Evolutionary conservation across 176 grass and related monocot genomes (phyloP), one percentile per base, ranked within the genome.

Genomic region (Eleusine coracana): DNA sequence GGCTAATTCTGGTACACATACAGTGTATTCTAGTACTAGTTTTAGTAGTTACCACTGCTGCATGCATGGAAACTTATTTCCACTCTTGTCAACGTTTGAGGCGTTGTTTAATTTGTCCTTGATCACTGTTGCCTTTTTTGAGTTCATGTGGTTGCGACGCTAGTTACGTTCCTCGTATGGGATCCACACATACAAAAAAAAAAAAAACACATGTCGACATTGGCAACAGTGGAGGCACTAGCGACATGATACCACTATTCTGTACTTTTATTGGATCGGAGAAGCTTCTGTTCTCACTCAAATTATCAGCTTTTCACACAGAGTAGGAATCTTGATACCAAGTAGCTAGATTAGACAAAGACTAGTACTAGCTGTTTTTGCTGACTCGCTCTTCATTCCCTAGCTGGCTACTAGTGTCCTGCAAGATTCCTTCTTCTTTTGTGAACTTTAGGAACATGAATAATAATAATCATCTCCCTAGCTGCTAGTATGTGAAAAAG

Each of bases 191-290:
- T 18, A 66, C 36, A 34, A 34, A 34, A 34, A 34, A 34, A 34
- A 1, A 34, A 0, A 34, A 34, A 38, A 76, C 71, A 77, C 54
- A 74, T 71, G 86, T 87, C 55, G 51, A 83, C 71, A 83, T 66
- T 72, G 23, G 73, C 80, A 51, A 74, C 10, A 23, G 69, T 80
- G 70, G 31, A 46, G n/a, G 16, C 10, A 7, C 29, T 7, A 42
- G 23, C 29, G 44, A 52, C 18, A 2, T 58, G 9, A 25, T 46
- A 42, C 45, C 2, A 20, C 76, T 42, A 78, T 17, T 49, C 37
- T 67, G 61, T 37, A 27, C 77, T 75, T 87, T 71, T n/a, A n/a
- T n/a, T 4, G 5, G 17, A 56, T 8, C 2, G 54, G 31, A 34
- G 31, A 77, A 55, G 10, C 29, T 78, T 78, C 38, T 76, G 18